phyloP scores from a whole-genome alignment of 306 rosid species.

The Rosa chinensis region DNA sequence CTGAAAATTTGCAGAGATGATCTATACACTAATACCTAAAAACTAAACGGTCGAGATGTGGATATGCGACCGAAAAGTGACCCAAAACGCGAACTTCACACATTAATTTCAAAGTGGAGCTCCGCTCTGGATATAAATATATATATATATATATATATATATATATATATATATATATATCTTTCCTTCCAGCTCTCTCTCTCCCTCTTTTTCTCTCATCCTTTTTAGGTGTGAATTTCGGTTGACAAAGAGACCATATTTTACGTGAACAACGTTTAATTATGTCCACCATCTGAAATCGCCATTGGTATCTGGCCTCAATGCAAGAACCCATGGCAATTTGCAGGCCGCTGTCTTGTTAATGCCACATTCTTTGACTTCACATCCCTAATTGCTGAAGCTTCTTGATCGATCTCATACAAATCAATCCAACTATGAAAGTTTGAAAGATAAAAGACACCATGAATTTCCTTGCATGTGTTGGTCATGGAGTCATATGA shows the following conservation, averaged over 20 bases:
- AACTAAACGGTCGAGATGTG: too few relatives aligned
- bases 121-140: too few relatives aligned
- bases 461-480: not conserved
- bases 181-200: too few relatives aligned
- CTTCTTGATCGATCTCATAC: not conserved
- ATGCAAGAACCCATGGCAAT: not conserved
- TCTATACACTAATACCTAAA: too few relatives aligned
- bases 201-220: not conserved
- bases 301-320: not conserved
- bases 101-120: too few relatives aligned
- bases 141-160: too few relatives aligned
- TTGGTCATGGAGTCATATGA: not conserved
- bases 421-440: not conserved
- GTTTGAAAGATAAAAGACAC: not conserved
- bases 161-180: too few relatives aligned
- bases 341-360: not conserved
- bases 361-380: not conserved
- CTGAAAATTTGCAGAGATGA: too few relatives aligned
- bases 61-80: too few relatives aligned
- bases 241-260: not conserved
- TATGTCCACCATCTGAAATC: not conserved
- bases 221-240: not conserved
- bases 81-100: too few relatives aligned
- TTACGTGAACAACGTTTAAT: not conserved
- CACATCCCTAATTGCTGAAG: not conserved